These are phyloP conservation scores for Teratosphaeriaceae sp. DNA, from an alignment of 2,329 filamentous ascomycete species.

Conservation along the genomic window DNA sequence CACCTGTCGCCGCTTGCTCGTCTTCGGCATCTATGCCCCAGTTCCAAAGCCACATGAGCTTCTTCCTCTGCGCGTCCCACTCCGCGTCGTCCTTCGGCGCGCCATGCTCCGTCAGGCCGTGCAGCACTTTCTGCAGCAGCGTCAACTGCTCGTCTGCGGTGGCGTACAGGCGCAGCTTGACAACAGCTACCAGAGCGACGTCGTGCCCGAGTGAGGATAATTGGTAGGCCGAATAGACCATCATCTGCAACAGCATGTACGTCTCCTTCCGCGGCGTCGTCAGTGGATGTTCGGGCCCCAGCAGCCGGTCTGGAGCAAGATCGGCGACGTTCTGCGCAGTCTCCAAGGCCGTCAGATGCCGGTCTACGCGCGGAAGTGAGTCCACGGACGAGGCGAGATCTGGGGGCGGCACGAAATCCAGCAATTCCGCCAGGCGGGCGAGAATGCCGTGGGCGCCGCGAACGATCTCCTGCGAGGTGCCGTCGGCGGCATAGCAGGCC, in stretches of 20 bases:
- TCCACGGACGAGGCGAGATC: slow-evolving; percentile 37
- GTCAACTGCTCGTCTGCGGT: slow-evolving; percentile 58
- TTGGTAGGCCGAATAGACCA: slow-evolving; percentile 48
- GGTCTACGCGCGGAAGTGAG: slow-evolving; percentile 36
- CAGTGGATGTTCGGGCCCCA: slow-evolving; percentile 56
- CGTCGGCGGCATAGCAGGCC: slow-evolving; percentile 60
- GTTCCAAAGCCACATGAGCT: slow-evolving; percentile 65
- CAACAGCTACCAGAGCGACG: slow-evolving; percentile 36
- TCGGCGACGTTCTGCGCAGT: slow-evolving; percentile 22
- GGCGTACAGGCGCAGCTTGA: slow-evolving; percentile 57
- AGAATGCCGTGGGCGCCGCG: slow-evolving; percentile 55
- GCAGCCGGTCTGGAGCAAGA: slow-evolving; percentile 41
- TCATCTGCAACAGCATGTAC: slow-evolving; percentile 54
- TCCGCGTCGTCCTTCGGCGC: slow-evolving; percentile 51
- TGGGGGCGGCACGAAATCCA: slow-evolving; percentile 54
- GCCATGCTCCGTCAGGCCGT: slow-evolving; percentile 41
- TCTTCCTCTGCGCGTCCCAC: slow-evolving; percentile 56
- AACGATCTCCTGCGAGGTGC: slow-evolving; percentile 52
- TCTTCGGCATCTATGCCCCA: slow-evolving; percentile 54
- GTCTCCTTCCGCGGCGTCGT: slow-evolving; percentile 54
- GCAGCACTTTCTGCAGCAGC: slow-evolving; percentile 54
- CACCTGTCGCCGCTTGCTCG: slow-evolving; percentile 28
- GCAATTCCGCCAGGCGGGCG: slow-evolving; percentile 51
- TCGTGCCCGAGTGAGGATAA: slow-evolving; percentile 36
- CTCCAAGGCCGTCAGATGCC: slow-evolving; percentile 29